A percentile compares a stretch with the other conserved stretches of the same genome.
Conservation (phyloP, 306 rosid genomes). For the Gastrolobium villosum region DNA sequence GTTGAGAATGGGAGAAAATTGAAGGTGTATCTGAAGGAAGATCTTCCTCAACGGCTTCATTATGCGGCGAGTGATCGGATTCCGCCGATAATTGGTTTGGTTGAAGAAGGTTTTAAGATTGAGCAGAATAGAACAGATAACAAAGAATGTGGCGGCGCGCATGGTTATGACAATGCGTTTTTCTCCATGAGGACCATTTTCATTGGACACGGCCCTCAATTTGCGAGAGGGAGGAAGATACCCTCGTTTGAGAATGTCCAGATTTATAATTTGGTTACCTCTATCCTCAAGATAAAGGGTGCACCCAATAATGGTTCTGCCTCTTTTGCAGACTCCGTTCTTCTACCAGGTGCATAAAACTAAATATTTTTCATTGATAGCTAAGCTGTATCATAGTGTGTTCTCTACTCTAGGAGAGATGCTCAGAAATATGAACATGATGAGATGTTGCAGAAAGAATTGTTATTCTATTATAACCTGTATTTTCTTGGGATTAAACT, state of each 20-base stretch:
- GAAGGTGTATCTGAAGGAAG: conserved; percentile 81
- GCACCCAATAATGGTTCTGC: conserved; percentile 84
- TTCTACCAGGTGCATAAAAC: conserved; percentile 57
- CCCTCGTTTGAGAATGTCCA: conserved; percentile 91
- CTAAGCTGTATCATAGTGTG: not conserved
- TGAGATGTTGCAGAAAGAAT: conserved; percentile 35
- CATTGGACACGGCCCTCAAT: conserved; percentile 91
- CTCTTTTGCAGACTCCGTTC: conserved; percentile 68
- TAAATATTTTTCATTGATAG: not conserved
- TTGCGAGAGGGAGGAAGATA: conserved; percentile 78
- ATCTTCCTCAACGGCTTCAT: conserved; percentile 83
- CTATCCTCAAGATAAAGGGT: conserved; percentile 77
- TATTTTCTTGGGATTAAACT: conserved; percentile 31
- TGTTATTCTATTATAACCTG: conserved; percentile 42
- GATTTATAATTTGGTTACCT: conserved; percentile 87
- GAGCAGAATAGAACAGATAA: conserved; percentile 62
- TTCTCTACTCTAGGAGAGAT: not conserved
- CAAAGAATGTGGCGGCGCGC: conserved; percentile 86
- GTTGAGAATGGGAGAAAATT: conserved; percentile 74
- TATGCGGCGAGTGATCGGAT: conserved; percentile 73
- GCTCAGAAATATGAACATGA: conserved; percentile 23
- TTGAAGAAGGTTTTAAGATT: conserved; percentile 79
- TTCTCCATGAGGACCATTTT: conserved; percentile 96
- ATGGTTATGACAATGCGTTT: conserved; percentile 86
- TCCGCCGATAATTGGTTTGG: conserved; percentile 78